Evolutionary conservation across 352 stramenopile genomes (phyloP).

Genomic region (Phytophthora hybrid): DNA sequence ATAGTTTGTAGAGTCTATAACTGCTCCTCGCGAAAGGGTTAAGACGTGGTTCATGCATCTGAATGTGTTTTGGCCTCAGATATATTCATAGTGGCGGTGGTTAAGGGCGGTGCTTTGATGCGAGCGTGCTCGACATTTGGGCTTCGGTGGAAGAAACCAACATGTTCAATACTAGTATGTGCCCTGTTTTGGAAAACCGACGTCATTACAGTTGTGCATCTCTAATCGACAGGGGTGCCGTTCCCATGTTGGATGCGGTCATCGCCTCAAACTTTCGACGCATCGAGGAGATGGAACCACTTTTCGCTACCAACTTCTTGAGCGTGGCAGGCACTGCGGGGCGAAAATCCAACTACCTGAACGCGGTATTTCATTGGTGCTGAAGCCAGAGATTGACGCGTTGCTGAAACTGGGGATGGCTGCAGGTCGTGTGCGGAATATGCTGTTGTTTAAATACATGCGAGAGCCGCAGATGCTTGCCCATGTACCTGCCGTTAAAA

Average conservation of each 20-base stretch:
- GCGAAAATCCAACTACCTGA: not conserved
- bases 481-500: not conserved
- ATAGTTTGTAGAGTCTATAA: too few species aligned
- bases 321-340: slow-evolving; percentile 3
- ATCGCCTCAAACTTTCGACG: slow-evolving; percentile 2
- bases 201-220: too few species aligned
- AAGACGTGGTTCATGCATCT: too few species aligned
- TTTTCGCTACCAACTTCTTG: slow-evolving; percentile 12
- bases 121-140: too few species aligned
- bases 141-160: too few species aligned
- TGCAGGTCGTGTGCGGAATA: not conserved
- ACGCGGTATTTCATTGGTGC: not conserved
- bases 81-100: too few species aligned
- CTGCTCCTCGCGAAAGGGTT: too few species aligned
- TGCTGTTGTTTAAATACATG: slow-evolving; percentile 1
- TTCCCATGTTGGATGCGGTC: not conserved
- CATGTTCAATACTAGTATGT: too few species aligned
- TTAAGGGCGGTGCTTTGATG: too few species aligned
- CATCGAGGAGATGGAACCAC: not conserved
- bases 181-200: too few species aligned
- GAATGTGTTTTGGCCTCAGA: too few species aligned
- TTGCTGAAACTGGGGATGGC: not conserved
- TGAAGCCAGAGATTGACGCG: not conserved
- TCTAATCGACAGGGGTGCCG: not conserved
- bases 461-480: not conserved